Percentiles rank a stretch among this genome's conserved stretches.
Conservation (phyloP, 805 yeast species). For the Kurtzmaniella cleridarum region DNA sequence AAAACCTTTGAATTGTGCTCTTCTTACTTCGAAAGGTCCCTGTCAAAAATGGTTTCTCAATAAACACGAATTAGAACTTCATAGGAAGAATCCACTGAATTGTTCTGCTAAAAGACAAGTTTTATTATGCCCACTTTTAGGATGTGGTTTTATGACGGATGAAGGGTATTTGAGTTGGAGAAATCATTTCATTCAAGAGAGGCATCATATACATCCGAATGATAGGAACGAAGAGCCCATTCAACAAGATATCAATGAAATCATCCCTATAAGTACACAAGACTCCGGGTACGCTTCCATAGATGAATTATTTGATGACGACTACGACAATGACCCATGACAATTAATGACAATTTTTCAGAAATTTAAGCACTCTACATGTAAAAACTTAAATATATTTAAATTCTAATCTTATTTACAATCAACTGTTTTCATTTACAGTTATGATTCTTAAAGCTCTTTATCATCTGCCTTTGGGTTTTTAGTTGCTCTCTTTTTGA, state of each 20-base stretch:
- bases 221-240: not conserved
- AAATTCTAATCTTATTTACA: not conserved
- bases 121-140: constrained; percentile 32
- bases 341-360: too few relatives aligned
- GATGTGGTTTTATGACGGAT: constrained; percentile 36
- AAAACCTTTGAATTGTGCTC: constrained; percentile 12
- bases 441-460: not conserved
- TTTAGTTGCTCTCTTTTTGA: constrained; percentile 26
- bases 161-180: constrained; percentile 26
- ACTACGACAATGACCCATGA: not conserved
- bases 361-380: too few relatives aligned
- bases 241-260: not conserved
- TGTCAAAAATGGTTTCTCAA: constrained; percentile 14
- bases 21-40: constrained; percentile 5
- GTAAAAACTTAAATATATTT: too few relatives aligned
- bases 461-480: constrained; percentile 5
- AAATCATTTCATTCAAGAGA: constrained; percentile 17
- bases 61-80: constrained; percentile 12
- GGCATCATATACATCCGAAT: constrained; percentile 12
- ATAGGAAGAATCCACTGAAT: constrained; percentile 11
- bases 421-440: not conserved
- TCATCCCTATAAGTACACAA: not conserved
- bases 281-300: constrained; percentile 11
- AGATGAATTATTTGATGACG: constrained; percentile 15
- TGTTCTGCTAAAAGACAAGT: constrained; percentile 30